Evolutionary conservation across 306 rosid species (phyloP).

Genomic region (Pterocarpus macrocarpus): DNA sequence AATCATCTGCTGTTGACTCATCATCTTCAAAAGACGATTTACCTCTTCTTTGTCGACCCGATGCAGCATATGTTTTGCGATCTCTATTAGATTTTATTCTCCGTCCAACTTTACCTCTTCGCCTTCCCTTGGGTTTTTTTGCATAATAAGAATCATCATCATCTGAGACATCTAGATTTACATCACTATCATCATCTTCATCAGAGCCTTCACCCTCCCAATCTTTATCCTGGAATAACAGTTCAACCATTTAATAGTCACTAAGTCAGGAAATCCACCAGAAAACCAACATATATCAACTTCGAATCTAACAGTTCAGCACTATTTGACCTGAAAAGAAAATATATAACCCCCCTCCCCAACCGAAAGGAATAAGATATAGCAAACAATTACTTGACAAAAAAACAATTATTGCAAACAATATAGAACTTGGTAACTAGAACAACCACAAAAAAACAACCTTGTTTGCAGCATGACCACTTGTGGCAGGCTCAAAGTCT

Average conservation of each 20-base stretch:
- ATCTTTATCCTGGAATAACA: conserved; percentile 75
- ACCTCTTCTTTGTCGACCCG: conserved; percentile 73
- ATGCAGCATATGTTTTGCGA: conserved; percentile 61
- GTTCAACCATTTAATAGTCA: conserved; percentile 41
- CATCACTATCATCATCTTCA: conserved; percentile 76
- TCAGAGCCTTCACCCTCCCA: conserved; percentile 92
- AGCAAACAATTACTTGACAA: background rate
- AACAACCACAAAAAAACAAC: conserved; percentile 50
- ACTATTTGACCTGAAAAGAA: conserved; percentile 31
- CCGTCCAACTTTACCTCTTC: conserved; percentile 63
- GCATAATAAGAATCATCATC: conserved; percentile 78
- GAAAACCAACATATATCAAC: conserved; percentile 21
- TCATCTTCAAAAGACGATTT: conserved; percentile 84
- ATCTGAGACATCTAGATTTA: conserved; percentile 74
- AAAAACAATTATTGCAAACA: background rate
- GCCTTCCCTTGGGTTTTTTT: conserved; percentile 73
- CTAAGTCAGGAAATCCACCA: conserved; percentile 38
- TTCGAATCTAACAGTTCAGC: conserved; percentile 34
- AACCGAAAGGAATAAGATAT: background rate
- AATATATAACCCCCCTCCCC: conserved; percentile 17
- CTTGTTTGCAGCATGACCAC: conserved; percentile 77
- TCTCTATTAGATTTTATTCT: conserved; percentile 68
- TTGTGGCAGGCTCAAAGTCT: conserved; percentile 85
- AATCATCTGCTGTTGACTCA: conserved; percentile 80
- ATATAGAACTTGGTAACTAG: conserved; percentile 38